A percentile compares a stretch with the other conserved stretches of the same genome.
phyloP scores from a whole-genome alignment of 176 grass and related monocot genomes.

The Carex parvula region DNA sequence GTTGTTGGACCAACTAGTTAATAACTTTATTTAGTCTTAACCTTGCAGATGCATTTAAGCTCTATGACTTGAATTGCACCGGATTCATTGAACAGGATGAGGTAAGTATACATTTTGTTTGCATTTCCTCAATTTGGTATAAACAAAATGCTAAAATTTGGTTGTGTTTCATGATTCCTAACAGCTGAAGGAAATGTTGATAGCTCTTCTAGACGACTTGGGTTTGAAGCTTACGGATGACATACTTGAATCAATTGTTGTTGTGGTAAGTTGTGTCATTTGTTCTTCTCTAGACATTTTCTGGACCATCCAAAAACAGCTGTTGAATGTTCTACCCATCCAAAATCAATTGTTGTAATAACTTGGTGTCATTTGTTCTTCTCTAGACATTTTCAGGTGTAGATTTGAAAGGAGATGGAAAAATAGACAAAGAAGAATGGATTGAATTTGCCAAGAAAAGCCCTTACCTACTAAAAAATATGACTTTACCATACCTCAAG shows the following conservation, averaged over 20 bases:
- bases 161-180: background rate
- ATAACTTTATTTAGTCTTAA: background rate
- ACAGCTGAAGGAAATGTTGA: slow-evolving; percentile 19
- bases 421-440: slow-evolving; percentile 23
- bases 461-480: slow-evolving; percentile 18
- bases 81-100: slow-evolving; percentile 32
- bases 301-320: background rate
- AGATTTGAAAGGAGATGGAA: slow-evolving; percentile 24
- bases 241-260: slow-evolving; percentile 6
- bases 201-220: slow-evolving; percentile 12
- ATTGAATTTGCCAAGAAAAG: slow-evolving; percentile 21
- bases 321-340: too few relatives aligned
- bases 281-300: background rate
- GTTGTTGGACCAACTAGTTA: background rate
- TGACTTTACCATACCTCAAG: slow-evolving; percentile 24
- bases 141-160: background rate
- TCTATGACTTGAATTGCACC: slow-evolving; percentile 20
- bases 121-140: background rate
- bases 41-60: slow-evolving; percentile 23
- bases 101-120: slow-evolving; percentile 16
- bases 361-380: background rate
- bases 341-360: too few relatives aligned
- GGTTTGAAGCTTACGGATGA: slow-evolving; percentile 13
- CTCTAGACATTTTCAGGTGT: background rate
- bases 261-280: slow-evolving; percentile 14